Conservation (phyloP, 352 stramenopile genomes). For the Phytophthora fragariaefolia region DNA sequence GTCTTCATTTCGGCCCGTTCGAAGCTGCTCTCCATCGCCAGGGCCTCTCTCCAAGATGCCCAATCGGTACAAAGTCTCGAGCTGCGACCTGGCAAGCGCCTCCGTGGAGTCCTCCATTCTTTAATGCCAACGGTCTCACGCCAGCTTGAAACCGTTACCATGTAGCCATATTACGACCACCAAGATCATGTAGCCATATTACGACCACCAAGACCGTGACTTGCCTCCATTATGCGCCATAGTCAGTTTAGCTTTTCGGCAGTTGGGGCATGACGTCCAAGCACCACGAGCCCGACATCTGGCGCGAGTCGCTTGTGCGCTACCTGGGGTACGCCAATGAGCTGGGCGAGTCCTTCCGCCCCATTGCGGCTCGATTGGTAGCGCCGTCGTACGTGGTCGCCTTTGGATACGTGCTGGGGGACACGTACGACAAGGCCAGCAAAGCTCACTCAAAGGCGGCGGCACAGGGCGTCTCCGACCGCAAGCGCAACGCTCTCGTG, state of each 20-base stretch:
- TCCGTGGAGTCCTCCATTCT: constrained; percentile 37
- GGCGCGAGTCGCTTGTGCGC: constrained; percentile 85
- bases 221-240: constrained; percentile 3
- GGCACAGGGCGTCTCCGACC: constrained; percentile 24
- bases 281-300: constrained; percentile 59
- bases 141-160: constrained; percentile 20
- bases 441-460: constrained; percentile 47
- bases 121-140: constrained; percentile 22
- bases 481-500: constrained; percentile 44
- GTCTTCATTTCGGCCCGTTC: constrained; percentile 27
- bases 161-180: constrained; percentile 12
- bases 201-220: neutral
- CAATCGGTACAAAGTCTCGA: constrained; percentile 57
- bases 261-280: neutral
- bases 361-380: constrained; percentile 74
- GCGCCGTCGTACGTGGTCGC: constrained; percentile 80
- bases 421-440: constrained; percentile 81
- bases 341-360: constrained; percentile 87
- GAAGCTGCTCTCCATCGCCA: constrained; percentile 27
- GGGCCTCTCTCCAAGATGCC: constrained; percentile 50
- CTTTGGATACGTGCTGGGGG: constrained; percentile 85
- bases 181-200: constrained; percentile 15
- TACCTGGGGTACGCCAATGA: constrained; percentile 93
- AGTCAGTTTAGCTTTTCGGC: too few relatives aligned
- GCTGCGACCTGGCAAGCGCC: constrained; percentile 49